Conservation (phyloP, 176 grass and related monocot species). For the Lolium perenne region DNA sequence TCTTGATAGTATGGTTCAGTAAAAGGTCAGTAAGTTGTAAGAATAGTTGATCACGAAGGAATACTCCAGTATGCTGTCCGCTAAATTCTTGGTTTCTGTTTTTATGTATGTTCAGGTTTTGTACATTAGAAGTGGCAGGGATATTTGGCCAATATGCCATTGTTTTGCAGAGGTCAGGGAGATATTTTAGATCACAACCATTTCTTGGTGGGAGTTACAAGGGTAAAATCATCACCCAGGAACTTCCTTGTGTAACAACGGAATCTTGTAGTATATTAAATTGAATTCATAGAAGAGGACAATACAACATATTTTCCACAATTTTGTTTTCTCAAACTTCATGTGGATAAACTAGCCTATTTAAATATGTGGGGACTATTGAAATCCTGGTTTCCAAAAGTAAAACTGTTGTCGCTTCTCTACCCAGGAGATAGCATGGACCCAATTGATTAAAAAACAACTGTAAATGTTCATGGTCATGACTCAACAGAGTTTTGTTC, state of each 20-base stretch:
- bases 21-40: slow-evolving; percentile 38
- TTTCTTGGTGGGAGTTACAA: background rate
- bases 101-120: slow-evolving; percentile 4
- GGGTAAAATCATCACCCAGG: background rate
- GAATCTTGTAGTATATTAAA: background rate
- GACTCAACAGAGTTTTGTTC: background rate
- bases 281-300: background rate
- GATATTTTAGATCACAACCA: background rate
- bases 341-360: background rate
- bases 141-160: background rate
- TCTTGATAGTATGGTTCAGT: slow-evolving; percentile 74
- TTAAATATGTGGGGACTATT: too few species aligned
- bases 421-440: background rate
- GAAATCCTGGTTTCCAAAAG: background rate
- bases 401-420: background rate
- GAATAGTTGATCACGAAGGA: background rate
- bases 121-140: background rate
- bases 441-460: background rate
- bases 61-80: background rate
- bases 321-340: background rate
- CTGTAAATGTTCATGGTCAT: background rate
- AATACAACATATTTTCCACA: background rate
- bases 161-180: background rate
- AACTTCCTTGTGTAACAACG: background rate
- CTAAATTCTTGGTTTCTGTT: background rate